These are phyloP conservation scores for Kodamaea nitidulidarum DNA, from an alignment of 805 yeast genomes.

Conservation along the genomic window DNA sequence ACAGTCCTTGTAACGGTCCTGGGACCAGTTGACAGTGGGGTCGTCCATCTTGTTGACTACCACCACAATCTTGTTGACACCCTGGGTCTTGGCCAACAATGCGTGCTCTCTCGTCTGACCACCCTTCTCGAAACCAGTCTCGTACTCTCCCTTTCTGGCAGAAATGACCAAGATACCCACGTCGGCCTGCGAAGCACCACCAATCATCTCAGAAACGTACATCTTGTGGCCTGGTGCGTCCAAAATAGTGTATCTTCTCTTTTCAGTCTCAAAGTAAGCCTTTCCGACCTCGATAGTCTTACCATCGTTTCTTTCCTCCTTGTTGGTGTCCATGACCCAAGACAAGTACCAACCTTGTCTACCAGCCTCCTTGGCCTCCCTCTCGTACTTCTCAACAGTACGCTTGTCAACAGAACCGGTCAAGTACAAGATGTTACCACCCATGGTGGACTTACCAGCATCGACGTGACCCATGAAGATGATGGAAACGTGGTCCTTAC, in stretches of 20 bases:
- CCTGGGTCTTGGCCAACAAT: conserved; percentile 94
- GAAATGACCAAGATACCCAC: conserved; percentile 95
- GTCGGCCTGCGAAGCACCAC: conserved; percentile 99
- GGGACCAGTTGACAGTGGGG: conserved; percentile 92
- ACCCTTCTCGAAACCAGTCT: conserved; percentile 98
- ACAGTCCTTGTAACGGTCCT: conserved; percentile 95
- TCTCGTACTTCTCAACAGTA: conserved; percentile 95
- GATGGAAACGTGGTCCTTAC: conserved; percentile 94
- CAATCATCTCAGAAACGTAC: conserved; percentile 99
- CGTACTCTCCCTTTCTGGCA: conserved; percentile 99
- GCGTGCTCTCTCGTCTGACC: conserved; percentile 99
- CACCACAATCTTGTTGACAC: conserved; percentile 89
- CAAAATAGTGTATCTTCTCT: conserved; percentile 94
- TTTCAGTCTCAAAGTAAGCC: conserved; percentile 95
- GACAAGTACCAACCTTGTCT: conserved; percentile 99
- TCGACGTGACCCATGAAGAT: conserved; percentile 99
- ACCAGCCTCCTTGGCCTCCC: conserved; percentile 98
- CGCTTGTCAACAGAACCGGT: conserved; percentile 98
- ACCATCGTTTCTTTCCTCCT: conserved; percentile 98
- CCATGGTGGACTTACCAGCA: conserved; percentile 99
- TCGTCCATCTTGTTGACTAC: conserved; percentile 99
- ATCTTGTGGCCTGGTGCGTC: conserved; percentile 99
- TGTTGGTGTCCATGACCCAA: conserved; percentile 99
- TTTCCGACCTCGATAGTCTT: conserved; percentile 99
- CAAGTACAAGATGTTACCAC: conserved; percentile 89